Conservation (phyloP, 306 rosid genomes). For the Styphnolobium japonicum region DNA sequence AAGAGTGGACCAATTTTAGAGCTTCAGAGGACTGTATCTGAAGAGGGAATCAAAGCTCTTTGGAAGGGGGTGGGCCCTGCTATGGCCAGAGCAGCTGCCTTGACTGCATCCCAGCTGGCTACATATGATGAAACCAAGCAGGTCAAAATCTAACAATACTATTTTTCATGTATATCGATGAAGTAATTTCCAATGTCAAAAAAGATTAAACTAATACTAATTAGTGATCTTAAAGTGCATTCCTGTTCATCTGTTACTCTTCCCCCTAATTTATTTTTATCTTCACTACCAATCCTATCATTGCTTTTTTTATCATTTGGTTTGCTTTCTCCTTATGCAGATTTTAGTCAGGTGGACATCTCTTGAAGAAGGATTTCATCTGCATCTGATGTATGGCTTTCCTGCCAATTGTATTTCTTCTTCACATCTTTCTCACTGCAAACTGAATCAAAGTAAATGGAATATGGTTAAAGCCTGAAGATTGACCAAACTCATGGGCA, state of each 20-base stretch:
- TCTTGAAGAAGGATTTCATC: constrained; percentile 75
- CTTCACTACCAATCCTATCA: background rate
- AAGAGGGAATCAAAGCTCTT: constrained; percentile 82
- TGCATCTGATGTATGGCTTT: constrained; percentile 71
- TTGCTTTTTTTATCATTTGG: background rate
- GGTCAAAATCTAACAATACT: constrained; percentile 63
- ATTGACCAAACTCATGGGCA: background rate
- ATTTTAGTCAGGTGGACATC: constrained; percentile 60
- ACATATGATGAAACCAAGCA: constrained; percentile 93
- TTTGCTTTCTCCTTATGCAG: constrained; percentile 50
- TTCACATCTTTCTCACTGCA: background rate
- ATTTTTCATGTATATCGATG: constrained; percentile 35
- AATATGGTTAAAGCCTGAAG: constrained; percentile 3
- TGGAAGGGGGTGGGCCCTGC: constrained; percentile 99
- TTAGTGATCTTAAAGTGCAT: background rate
- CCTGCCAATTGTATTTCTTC: constrained; percentile 12
- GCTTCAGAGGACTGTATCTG: constrained; percentile 56
- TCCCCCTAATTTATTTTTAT: background rate
- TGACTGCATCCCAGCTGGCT: constrained; percentile 93
- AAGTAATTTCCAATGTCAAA: constrained; percentile 39
- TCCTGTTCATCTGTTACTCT: background rate
- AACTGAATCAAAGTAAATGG: constrained; percentile 25
- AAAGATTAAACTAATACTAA: background rate
- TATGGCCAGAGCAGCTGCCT: constrained; percentile 86
- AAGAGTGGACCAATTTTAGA: constrained; percentile 59